These are phyloP conservation scores for Cladosporium sp. DNA, from an alignment of 2,329 filamentous ascomycete genomes.

Conservation along the genomic window DNA sequence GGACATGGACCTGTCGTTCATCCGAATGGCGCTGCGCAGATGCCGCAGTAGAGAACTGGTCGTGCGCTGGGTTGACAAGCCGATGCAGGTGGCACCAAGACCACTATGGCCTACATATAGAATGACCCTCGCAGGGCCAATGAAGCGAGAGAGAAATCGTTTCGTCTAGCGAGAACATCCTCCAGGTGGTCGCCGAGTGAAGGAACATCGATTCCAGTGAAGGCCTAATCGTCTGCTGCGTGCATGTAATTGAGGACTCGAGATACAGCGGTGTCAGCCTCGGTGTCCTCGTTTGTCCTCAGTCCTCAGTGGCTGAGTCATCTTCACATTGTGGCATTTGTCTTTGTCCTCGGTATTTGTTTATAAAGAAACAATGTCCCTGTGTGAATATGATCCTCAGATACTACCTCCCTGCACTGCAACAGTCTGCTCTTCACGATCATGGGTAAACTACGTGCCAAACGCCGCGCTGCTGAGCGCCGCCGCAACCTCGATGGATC, in stretches of 20 bases:
- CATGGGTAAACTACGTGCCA: neutral
- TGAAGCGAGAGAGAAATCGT: neutral
- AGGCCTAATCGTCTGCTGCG: no score
- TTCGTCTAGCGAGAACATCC: no score
- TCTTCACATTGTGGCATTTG: neutral
- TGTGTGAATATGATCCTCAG: no score
- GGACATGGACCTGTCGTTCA: conserved; percentile 18
- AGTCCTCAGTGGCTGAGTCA: neutral
- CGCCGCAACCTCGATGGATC: neutral
- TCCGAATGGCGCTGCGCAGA: conserved; percentile 15
- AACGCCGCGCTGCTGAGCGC: neutral
- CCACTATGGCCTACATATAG: neutral
- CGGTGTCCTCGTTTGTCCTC: neutral
- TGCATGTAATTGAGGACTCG: no score
- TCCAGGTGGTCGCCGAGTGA: no score
- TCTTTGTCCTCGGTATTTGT: neutral
- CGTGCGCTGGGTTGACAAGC: neutral
- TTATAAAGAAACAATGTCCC: neutral
- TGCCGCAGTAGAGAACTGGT: conserved; percentile 23
- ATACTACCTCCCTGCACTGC: no score
- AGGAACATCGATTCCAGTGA: no score
- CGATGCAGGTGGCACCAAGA: neutral
- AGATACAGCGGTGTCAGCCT: neutral
- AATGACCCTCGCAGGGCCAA: neutral
- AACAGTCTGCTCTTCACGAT: no score